These are phyloP conservation scores for Candida parachauliodes DNA, from an alignment of 805 yeast genomes.

Conservation along the genomic window DNA sequence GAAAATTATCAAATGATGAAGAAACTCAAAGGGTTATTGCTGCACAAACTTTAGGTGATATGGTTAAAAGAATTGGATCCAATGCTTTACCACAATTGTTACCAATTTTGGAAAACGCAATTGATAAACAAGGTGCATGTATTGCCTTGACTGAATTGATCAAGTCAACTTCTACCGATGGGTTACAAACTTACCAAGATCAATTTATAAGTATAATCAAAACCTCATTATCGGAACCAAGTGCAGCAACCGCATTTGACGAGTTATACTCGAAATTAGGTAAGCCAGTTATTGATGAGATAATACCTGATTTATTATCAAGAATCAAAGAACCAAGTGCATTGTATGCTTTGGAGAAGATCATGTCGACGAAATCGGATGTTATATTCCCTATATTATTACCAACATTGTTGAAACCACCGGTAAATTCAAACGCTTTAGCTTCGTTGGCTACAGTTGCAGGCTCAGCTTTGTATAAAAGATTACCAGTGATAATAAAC, in stretches of 20 bases:
- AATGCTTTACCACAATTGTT: conserved; percentile 78
- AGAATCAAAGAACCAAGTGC: conserved; percentile 76
- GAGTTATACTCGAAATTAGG: conserved; percentile 80
- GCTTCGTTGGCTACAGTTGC: conserved; percentile 88
- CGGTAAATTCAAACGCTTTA: conserved; percentile 83
- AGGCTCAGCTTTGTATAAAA: conserved; percentile 72
- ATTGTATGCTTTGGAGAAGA: conserved; percentile 81
- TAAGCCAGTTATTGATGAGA: conserved; percentile 79
- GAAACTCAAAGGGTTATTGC: conserved; percentile 80
- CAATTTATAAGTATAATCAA: conserved; percentile 72
- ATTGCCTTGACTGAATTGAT: conserved; percentile 86
- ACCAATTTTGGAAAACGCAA: conserved; percentile 85
- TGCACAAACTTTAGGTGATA: conserved; percentile 89
- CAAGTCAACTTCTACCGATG: conserved; percentile 62
- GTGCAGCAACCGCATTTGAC: conserved; percentile 91
- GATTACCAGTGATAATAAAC: conserved; percentile 70
- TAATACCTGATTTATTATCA: conserved; percentile 77
- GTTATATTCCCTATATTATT: conserved; percentile 90
- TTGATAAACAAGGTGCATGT: conserved; percentile 94
- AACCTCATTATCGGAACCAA: conserved; percentile 73
- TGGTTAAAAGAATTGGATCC: conserved; percentile 90
- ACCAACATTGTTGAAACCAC: conserved; percentile 78
- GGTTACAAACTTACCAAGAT: conserved; percentile 61
- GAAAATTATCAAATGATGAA: conserved; percentile 78
- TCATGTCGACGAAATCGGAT: conserved; percentile 86